Evolutionary conservation across 2,329 filamentous ascomycete species (phyloP).

Genomic region (Aspergillus texensis): DNA sequence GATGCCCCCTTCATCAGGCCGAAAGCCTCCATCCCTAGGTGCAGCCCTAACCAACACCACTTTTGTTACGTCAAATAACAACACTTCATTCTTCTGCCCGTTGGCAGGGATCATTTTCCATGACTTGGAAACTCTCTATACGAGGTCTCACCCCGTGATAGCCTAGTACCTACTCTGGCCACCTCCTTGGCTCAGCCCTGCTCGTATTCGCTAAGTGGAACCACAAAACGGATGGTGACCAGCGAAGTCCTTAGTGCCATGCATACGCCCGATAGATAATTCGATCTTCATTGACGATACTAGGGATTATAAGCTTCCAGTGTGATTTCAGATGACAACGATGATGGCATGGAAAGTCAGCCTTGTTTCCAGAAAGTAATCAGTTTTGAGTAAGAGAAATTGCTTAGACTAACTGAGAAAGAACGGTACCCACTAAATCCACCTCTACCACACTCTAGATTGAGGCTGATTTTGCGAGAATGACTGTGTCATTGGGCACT

Average conservation of each 20-base stretch:
- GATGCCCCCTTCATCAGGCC: conserved; percentile 15
- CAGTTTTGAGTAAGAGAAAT: background rate
- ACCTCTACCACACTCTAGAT: background rate
- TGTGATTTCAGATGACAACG: background rate
- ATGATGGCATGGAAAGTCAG: background rate
- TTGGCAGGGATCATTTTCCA: background rate
- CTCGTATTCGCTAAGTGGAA: conserved; percentile 18
- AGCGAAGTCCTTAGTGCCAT: background rate
- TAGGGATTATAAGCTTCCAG: background rate
- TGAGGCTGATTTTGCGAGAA: background rate
- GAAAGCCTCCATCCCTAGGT: background rate
- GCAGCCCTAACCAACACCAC: background rate
- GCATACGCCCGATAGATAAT: background rate
- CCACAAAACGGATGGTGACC: background rate
- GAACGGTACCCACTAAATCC: background rate
- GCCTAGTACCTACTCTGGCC: background rate
- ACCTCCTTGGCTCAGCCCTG: conserved; percentile 12
- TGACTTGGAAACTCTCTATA: background rate
- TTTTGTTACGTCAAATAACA: background rate
- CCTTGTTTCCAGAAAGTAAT: background rate
- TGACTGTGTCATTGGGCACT: background rate
- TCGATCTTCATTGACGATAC: background rate
- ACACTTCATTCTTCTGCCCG: background rate
- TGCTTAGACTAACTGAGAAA: background rate
- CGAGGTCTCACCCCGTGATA: background rate